Evolutionary conservation across 2,329 filamentous ascomycete genomes (phyloP).

Genomic region (Arthrobotrys musiformis): DNA sequence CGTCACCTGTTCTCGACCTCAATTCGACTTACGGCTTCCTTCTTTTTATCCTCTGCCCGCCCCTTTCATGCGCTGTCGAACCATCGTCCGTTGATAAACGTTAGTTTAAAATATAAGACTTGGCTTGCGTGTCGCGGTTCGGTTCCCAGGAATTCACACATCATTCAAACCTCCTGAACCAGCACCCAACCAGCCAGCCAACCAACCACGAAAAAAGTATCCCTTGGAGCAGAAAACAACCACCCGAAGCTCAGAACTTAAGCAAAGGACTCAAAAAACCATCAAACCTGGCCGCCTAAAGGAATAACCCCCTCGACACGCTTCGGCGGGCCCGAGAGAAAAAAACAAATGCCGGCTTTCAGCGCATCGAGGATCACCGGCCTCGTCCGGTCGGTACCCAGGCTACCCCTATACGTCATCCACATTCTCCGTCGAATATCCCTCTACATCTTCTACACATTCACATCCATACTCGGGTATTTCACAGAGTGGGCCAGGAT

Average conservation of each 20-base stretch:
- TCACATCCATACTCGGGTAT: slow-evolving; percentile 25
- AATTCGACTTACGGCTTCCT: too few species aligned
- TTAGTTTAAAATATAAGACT: background rate
- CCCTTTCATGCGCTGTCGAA: background rate
- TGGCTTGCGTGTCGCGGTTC: slow-evolving; percentile 26
- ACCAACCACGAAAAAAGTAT: background rate
- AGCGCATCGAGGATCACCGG: slow-evolving; percentile 16
- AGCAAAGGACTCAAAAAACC: background rate
- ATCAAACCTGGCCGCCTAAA: slow-evolving; percentile 13
- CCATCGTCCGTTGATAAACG: background rate
- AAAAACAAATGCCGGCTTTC: slow-evolving; percentile 41
- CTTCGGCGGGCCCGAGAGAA: slow-evolving; percentile 30
- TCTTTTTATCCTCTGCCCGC: background rate
- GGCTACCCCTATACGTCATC: slow-evolving; percentile 33
- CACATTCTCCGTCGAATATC: slow-evolving; percentile 50
- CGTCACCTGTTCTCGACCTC: background rate
- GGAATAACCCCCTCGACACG: slow-evolving; percentile 29
- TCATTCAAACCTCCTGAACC: slow-evolving; percentile 5
- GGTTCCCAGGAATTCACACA: background rate
- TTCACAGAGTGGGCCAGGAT: background rate
- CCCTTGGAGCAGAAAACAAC: background rate
- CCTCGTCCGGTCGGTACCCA: slow-evolving; percentile 32
- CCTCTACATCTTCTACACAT: slow-evolving; percentile 41
- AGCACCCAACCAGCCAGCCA: background rate
- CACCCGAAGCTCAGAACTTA: background rate